Conservation (phyloP, 1,284 basidiomycete genomes). For the Phylloporus sp. region DNA sequence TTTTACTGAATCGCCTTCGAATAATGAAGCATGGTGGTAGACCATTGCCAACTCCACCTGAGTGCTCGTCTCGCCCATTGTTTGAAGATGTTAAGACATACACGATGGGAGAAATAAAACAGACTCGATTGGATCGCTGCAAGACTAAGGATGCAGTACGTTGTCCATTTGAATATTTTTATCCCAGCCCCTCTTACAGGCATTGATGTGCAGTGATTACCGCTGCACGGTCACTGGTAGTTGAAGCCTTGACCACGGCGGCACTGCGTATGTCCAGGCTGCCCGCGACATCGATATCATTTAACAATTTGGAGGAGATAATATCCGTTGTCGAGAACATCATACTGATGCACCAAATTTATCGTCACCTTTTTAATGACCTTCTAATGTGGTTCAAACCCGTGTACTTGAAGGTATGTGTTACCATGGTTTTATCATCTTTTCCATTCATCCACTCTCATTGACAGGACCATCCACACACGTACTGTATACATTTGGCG, state of each 20-base stretch:
- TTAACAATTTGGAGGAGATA: background rate
- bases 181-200: background rate
- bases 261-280: background rate
- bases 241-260: background rate
- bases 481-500: background rate
- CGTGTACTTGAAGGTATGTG: background rate
- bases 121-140: too few relatives aligned
- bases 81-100: too few relatives aligned
- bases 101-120: too few relatives aligned
- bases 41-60: too few relatives aligned
- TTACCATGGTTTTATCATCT: background rate
- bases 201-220: background rate
- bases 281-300: background rate
- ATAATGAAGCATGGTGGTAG: too few relatives aligned
- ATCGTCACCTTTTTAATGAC: background rate
- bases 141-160: background rate
- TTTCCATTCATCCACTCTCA: background rate
- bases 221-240: background rate
- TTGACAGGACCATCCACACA: background rate
- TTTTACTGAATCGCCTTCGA: too few relatives aligned
- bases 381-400: background rate
- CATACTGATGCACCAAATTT: background rate
- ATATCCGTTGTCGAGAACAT: background rate
- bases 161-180: background rate
- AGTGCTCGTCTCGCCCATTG: too few relatives aligned